Conservation (phyloP, 78 protist genomes). For the Paratrimastix pyriformis region DNA sequence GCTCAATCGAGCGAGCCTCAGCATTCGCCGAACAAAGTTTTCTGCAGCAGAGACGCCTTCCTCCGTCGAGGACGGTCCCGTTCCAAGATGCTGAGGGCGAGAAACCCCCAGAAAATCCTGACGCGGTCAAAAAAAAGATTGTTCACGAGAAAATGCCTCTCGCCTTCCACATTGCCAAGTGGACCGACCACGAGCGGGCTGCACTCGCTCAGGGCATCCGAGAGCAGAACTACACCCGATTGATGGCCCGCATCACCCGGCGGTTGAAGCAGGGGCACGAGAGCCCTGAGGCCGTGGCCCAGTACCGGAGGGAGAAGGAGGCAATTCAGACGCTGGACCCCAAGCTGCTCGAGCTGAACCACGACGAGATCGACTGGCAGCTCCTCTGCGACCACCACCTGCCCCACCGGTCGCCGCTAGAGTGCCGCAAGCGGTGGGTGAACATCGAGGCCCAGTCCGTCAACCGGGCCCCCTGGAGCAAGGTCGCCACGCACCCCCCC, state of each 20-base stretch:
- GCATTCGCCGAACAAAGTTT: too few species aligned
- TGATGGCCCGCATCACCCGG: background rate
- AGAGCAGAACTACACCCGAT: background rate
- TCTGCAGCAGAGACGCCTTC: too few species aligned
- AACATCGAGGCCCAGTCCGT: conserved; percentile 22
- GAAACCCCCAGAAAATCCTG: background rate
- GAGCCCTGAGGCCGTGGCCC: background rate
- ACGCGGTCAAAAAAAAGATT: background rate
- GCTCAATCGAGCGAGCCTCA: too few species aligned
- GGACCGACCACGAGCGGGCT: conserved; percentile 15
- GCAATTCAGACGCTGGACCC: background rate
- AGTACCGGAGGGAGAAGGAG: background rate
- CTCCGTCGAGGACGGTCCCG: too few species aligned
- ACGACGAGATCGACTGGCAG: conserved; percentile 26
- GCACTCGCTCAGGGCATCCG: background rate
- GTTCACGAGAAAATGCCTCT: background rate
- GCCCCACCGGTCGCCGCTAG: conserved; percentile 10
- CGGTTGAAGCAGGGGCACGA: background rate
- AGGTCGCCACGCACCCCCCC: too few species aligned
- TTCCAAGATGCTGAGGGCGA: background rate
- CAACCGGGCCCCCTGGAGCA: conserved; percentile 22
- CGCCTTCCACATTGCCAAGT: background rate
- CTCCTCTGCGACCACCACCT: background rate
- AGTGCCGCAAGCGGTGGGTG: conserved; percentile 34
- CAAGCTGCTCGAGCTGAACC: background rate